Conservation (phyloP, 805 yeast genomes). For the Monosporozyma unispora region DNA sequence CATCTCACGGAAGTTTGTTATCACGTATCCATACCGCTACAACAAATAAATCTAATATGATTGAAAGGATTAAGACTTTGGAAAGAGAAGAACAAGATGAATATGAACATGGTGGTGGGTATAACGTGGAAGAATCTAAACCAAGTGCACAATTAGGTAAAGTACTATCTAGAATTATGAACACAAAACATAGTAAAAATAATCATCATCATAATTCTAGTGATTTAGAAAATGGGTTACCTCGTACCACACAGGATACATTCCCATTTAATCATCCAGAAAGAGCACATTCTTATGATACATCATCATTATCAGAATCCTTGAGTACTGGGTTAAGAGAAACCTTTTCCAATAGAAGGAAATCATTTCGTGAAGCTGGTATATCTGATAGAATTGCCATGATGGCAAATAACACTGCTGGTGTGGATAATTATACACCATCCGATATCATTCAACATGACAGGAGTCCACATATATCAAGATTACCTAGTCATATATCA, state of each 20-base stretch:
- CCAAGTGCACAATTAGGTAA: slow-evolving; percentile 30
- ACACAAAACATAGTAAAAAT: slow-evolving; percentile 4
- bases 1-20: background rate
- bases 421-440: slow-evolving; percentile 29
- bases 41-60: background rate
- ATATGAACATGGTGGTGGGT: slow-evolving; percentile 19
- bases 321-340: background rate
- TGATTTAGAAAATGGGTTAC: slow-evolving; percentile 9
- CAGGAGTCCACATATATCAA: background rate
- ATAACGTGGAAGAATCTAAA: slow-evolving; percentile 29
- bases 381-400: slow-evolving; percentile 36
- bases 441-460: background rate
- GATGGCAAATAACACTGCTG: slow-evolving; percentile 39
- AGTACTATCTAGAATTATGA: slow-evolving; percentile 21
- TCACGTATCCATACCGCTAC: background rate
- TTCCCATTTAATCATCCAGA: slow-evolving; percentile 13
- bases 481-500: background rate
- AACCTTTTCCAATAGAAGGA: background rate
- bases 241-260: slow-evolving; percentile 22
- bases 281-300: background rate
- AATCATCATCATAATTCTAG: background rate
- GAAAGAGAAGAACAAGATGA: slow-evolving; percentile 25
- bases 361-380: slow-evolving; percentile 28
- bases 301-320: background rate
- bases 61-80: slow-evolving; percentile 10